Evolutionary conservation across 257 asterid species (phyloP), one percentile per base, ranked within the genome.

Genomic region (Voacanga thouarsii): DNA sequence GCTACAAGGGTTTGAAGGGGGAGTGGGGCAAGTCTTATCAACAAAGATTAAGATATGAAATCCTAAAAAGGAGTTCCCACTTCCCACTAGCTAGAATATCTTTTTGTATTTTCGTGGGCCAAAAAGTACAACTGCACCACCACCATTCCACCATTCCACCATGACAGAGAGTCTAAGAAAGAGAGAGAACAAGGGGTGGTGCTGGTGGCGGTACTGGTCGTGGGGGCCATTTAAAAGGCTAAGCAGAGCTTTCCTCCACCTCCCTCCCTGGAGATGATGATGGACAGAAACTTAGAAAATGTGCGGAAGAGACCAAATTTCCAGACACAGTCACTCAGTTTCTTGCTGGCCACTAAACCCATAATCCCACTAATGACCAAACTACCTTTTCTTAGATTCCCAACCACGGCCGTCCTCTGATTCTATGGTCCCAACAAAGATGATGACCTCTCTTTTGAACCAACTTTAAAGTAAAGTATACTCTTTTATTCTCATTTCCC

Each of bases 1-100:
- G 79, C 71, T 68, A 51, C 64, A 83, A 83, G 82, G 88, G 47
- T 5, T n/a, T 74, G 68, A 87, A 33, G 37, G 37, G 37, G 87
- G 79, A 85, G 83, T 73, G 82, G 83, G 82, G 78, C 87, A 84
- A 82, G 88, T 84, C 87, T 84, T 84, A 70, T 88, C 90, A 90
- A 85, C n/a, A n/a, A 88, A 79, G 88, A 82, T 83, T 74, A 81
- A 87, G 80, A 84, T 79, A 82, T 78, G 78, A 83, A 83, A 82
- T 89, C 88, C 90, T 88, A 79, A 91, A 91, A 91, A 92, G 97
- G 33, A 89, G 94, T 80, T 89, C 94, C 96, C 92, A 92, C 93
- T 90, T 39, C 30, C 72, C 51, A 83, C 57, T 69, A 44, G 41
- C 74, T 66, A 30, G 53, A 75, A 70, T 77, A 79, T 18, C 30